Base-by-base conservation (phyloP, 1,284 basidiomycete genomes). In the Puccinia hordei region DNA sequence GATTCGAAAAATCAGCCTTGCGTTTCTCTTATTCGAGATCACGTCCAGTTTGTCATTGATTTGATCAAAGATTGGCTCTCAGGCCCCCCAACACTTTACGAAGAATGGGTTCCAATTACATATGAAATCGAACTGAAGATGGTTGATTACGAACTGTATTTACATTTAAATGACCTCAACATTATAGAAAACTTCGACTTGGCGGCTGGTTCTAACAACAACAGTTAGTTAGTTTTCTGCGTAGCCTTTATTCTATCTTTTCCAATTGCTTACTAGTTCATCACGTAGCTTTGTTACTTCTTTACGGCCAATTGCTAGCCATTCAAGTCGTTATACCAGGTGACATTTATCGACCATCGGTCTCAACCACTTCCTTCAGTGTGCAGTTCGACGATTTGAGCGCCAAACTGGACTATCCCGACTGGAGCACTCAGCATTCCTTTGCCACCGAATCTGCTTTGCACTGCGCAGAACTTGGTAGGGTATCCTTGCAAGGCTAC, bases 151-250 rank as follows among this genome's bases (percentile, higher is more conserved):
- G 88, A 90, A 81, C 85, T 95, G 73, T 91, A 92, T 83, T 85
- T 93, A n/a, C 94, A 92, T 84, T 90, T 92, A 81, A 98, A 97
- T 84, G 95, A 98, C 85, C 93, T 94, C 84, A 97, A 98, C 85
- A 93, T 98, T 84, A 92, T 98, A 80, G 93, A 95, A 87, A 92
- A 91, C 82, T 93, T 73, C 24, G 72, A 73, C 72, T 59, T 73
- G 1, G 35, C 94, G 0, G 86, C 91, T 38, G 88, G 90, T 71
- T 87, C 87, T 76, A 91, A 93, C 24, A 91, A 92, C 82, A 97
- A 97, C 85, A 90, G 94, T 93, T 83, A 82, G 86, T 82, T 41
- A 24, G 27, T n/a, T 49, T 82, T 72, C 35, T 81, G 22, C 51
- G 8, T 81, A 49, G 22, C 13, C 0, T 46, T 38, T 51, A 1